Conservation (phyloP, 352 stramenopile genomes). For the Pythium insidiosum region DNA sequence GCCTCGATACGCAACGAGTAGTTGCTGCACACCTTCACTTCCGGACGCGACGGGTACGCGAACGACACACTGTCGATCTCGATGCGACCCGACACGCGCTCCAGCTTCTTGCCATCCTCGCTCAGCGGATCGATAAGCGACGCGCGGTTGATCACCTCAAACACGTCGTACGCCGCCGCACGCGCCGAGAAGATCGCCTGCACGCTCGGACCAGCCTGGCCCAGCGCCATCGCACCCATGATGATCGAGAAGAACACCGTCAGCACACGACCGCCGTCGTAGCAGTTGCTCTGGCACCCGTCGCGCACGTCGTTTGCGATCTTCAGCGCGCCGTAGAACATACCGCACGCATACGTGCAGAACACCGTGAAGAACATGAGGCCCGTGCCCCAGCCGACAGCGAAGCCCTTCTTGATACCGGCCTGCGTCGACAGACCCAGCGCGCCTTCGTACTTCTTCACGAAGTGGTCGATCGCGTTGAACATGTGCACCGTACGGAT, state of each 20-base stretch:
- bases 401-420: slow-evolving; percentile 39
- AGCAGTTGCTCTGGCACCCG: slow-evolving; percentile 32
- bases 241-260: slow-evolving; percentile 70
- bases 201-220: slow-evolving; percentile 48
- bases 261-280: slow-evolving; percentile 53
- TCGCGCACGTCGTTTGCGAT: slow-evolving; percentile 50
- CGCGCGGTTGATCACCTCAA: slow-evolving; percentile 49
- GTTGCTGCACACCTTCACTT: slow-evolving; percentile 16
- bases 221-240: slow-evolving; percentile 64
- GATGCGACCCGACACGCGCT: slow-evolving; percentile 25
- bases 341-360: slow-evolving; percentile 64
- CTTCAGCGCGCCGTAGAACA: slow-evolving; percentile 72
- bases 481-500: slow-evolving; percentile 76
- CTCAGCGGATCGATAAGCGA: slow-evolving; percentile 46
- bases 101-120: slow-evolving; percentile 18
- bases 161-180: slow-evolving; percentile 53
- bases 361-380: slow-evolving; percentile 67
- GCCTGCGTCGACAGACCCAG: slow-evolving; percentile 31
- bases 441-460: slow-evolving; percentile 45
- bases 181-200: slow-evolving; percentile 54
- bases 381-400: slow-evolving; percentile 46
- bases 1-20: slow-evolving; percentile 20
- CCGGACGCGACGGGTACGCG: slow-evolving; percentile 26
- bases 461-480: slow-evolving; percentile 53
- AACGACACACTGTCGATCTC: slow-evolving; percentile 83